A percentile compares a stretch with the other conserved stretches of the same genome.
These are phyloP conservation scores for Amylocystis lapponica DNA, from an alignment of 768 basidiomycete genomes.

Conservation along the genomic window DNA sequence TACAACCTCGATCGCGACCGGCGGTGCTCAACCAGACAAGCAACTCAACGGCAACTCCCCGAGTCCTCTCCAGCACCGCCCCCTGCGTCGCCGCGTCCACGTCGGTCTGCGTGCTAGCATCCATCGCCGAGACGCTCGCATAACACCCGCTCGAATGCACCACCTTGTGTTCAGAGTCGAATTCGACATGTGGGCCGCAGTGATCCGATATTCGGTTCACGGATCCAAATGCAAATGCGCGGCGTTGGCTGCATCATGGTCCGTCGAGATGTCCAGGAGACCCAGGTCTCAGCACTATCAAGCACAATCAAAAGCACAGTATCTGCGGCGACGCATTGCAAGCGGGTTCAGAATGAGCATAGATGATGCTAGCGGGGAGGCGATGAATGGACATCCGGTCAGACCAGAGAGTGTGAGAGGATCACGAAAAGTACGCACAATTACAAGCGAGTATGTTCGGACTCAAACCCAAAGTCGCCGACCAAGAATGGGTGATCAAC, in stretches of 20 bases:
- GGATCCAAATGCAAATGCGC: too few relatives aligned
- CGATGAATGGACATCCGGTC: constrained; percentile 19
- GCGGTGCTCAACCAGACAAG: background rate
- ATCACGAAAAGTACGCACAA: constrained; percentile 21
- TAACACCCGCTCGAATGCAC: constrained; percentile 23
- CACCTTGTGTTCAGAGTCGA: constrained; percentile 22
- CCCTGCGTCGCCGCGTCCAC: constrained; percentile 26
- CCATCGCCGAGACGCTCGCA: constrained; percentile 26
- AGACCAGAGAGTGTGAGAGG: background rate
- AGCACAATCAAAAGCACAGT: too few relatives aligned
- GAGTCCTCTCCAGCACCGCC: constrained; percentile 19
- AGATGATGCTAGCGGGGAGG: constrained; percentile 56
- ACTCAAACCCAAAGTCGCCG: too few relatives aligned
- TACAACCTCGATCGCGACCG: too few relatives aligned
- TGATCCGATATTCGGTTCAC: too few relatives aligned
- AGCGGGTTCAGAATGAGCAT: constrained; percentile 64
- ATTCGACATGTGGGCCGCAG: too few relatives aligned
- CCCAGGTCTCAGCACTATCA: too few relatives aligned
- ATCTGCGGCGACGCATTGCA: constrained; percentile 32
- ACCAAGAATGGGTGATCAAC: too few relatives aligned
- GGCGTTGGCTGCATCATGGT: too few relatives aligned
- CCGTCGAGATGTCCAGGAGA: too few relatives aligned
- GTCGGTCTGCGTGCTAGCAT: constrained; percentile 26
- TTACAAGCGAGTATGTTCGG: constrained; percentile 62
- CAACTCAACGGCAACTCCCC: constrained; percentile 7